Conservation (phyloP, 73 alveolate species). For the Uronychia setigera region DNA sequence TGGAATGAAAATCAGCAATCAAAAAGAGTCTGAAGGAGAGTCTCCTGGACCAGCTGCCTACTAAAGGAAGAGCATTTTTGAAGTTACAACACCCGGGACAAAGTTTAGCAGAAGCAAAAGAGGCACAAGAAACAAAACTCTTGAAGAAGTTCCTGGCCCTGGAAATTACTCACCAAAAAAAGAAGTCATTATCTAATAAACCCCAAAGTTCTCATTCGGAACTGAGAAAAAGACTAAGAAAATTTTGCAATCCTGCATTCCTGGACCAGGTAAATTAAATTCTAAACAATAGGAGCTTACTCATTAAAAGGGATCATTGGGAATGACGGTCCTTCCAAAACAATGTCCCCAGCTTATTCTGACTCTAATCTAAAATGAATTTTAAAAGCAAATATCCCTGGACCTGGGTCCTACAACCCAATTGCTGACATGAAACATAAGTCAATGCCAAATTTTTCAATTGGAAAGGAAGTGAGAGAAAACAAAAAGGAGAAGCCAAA, state of each 20-base stretch:
- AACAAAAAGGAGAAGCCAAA: background rate
- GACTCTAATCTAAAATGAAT: background rate
- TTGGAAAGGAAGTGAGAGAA: slow-evolving; percentile 12
- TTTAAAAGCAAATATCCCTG: background rate
- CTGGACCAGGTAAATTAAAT: background rate
- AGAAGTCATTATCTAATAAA: background rate
- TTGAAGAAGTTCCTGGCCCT: background rate
- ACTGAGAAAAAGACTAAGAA: background rate
- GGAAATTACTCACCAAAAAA: background rate
- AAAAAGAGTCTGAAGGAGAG: background rate
- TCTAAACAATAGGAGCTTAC: background rate
- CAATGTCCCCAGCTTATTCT: slow-evolving; percentile 1
- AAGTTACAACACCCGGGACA: background rate
- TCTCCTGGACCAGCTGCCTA: slow-evolving; percentile 1
- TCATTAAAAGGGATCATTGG: background rate
- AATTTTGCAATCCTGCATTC: background rate
- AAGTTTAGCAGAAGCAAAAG: background rate
- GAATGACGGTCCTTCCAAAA: background rate
- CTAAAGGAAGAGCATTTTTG: background rate
- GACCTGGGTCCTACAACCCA: slow-evolving; percentile 25
- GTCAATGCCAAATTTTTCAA: slow-evolving; percentile 13
- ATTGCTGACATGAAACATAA: slow-evolving; percentile 2
- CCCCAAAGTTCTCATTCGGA: background rate
- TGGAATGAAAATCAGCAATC: background rate
- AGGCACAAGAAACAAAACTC: background rate